phyloP scores from a whole-genome alignment of 176 grass and related monocot genomes.

The Phoenix roebelenii region DNA sequence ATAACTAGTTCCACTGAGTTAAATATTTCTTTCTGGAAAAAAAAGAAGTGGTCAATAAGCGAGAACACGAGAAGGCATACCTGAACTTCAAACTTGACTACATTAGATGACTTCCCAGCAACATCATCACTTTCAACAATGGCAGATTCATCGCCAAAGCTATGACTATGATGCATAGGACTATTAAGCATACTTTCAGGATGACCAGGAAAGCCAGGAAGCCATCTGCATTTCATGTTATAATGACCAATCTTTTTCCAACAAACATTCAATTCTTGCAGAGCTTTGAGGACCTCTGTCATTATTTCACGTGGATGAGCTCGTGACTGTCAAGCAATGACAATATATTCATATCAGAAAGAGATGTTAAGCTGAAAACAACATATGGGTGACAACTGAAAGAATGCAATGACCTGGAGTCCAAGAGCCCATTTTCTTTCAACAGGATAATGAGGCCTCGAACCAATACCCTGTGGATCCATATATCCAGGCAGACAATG shows the following conservation, averaged over 20 bases:
- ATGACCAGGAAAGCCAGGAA: slow-evolving; percentile 31
- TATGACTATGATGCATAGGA: slow-evolving; percentile 33
- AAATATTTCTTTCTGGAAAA: no score
- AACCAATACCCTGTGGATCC: slow-evolving; percentile 42
- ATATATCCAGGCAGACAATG: slow-evolving; percentile 22
- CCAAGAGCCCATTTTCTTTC: slow-evolving; percentile 99
- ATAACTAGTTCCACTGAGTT: no score
- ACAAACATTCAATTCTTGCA: slow-evolving; percentile 78
- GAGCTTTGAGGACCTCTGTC: slow-evolving; percentile 77
- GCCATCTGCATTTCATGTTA: slow-evolving; percentile 93
- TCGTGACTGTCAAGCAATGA: slow-evolving; percentile 50
- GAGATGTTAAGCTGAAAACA: slow-evolving; percentile 7
- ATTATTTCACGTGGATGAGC: slow-evolving; percentile 94
- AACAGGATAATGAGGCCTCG: slow-evolving; percentile 35
- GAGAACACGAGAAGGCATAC: slow-evolving; percentile 18
- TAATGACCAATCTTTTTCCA: slow-evolving; percentile 99
- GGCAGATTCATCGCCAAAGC: slow-evolving; percentile 45
- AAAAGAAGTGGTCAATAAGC: no score
- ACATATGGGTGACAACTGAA: slow-evolving; percentile 13
- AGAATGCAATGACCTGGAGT: slow-evolving; percentile 60
- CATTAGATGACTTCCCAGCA: slow-evolving; percentile 33
- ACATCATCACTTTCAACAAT: slow-evolving; percentile 49
- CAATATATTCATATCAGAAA: slow-evolving; percentile 19
- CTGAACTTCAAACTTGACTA: slow-evolving; percentile 98
- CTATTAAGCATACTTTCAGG: slow-evolving; percentile 25